These are phyloP conservation scores for Candida pseudoviswanathii DNA, from an alignment of 1,139 yeast genomes.

Conservation along the genomic window DNA sequence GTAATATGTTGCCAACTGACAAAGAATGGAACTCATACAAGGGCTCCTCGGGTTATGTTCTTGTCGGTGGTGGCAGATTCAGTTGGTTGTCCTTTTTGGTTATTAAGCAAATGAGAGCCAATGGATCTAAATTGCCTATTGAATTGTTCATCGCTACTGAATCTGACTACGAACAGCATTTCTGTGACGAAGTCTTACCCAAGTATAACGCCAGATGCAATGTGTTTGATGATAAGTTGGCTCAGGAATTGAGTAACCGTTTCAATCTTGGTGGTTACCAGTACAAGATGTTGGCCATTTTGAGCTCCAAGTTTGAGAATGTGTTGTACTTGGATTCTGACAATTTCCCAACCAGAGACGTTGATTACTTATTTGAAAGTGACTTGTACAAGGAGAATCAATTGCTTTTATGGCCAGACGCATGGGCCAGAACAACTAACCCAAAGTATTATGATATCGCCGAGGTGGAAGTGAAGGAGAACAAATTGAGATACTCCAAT, in stretches of 20 bases:
- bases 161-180: constrained; percentile 50
- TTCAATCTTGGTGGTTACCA: constrained; percentile 59
- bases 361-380: constrained; percentile 50
- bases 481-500: constrained; percentile 35
- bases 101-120: constrained; percentile 41
- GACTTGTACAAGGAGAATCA: constrained; percentile 44
- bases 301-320: constrained; percentile 60
- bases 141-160: constrained; percentile 55
- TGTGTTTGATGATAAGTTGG: constrained; percentile 38
- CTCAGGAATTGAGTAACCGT: constrained; percentile 23
- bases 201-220: constrained; percentile 57
- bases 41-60: constrained; percentile 42
- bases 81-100: constrained; percentile 49
- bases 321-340: constrained; percentile 69
- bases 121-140: constrained; percentile 43
- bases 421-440: constrained; percentile 53
- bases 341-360: constrained; percentile 58
- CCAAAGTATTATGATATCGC: constrained; percentile 51
- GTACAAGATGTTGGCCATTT: constrained; percentile 61
- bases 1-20: constrained; percentile 34
- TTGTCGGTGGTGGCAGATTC: constrained; percentile 49
- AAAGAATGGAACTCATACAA: constrained; percentile 39
- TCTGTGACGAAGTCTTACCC: constrained; percentile 55
- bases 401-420: constrained; percentile 54
- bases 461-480: constrained; percentile 37